Evolutionary conservation across 1,284 basidiomycete genomes (phyloP).

Genomic region (Paramarasmius palmivorus): DNA sequence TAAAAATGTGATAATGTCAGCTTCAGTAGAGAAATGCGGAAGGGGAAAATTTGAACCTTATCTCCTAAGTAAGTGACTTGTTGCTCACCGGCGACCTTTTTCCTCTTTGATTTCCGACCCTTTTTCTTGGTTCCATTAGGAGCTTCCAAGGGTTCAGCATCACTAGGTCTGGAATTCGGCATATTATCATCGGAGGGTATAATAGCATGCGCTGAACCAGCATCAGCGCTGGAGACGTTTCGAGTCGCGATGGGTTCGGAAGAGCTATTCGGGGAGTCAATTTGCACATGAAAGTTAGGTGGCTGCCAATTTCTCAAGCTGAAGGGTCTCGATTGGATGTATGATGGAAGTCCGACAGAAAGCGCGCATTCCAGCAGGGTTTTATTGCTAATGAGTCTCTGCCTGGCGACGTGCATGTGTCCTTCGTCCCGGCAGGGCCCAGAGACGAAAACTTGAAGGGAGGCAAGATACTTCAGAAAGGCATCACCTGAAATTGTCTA

Average conservation of each 20-base stretch:
- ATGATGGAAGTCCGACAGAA: constrained; percentile 59
- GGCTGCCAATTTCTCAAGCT: constrained; percentile 65
- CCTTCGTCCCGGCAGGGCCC: constrained; percentile 64
- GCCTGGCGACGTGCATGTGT: constrained; percentile 60
- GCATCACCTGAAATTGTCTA: constrained; percentile 61
- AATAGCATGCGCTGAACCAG: neutral
- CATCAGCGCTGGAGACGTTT: neutral
- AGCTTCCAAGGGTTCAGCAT: neutral
- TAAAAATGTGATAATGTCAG: constrained; percentile 27
- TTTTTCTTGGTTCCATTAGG: neutral
- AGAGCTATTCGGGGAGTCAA: neutral
- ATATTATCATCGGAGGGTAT: too few species aligned
- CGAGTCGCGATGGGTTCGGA: neutral
- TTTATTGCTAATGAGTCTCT: constrained; percentile 73
- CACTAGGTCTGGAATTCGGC: neutral
- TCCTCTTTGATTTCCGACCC: neutral
- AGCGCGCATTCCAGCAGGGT: constrained; percentile 58
- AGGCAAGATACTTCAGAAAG: constrained; percentile 76
- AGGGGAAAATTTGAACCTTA: constrained; percentile 49
- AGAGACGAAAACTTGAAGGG: constrained; percentile 71
- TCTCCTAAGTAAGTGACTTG: constrained; percentile 67
- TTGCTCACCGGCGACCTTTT: constrained; percentile 15
- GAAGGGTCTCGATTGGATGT: constrained; percentile 73
- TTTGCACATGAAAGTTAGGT: constrained; percentile 39
- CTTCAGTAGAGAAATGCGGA: neutral